Percentiles rank a stretch among this genome's conserved stretches.
Evolutionary conservation across 2,329 filamentous ascomycete genomes (phyloP).

Genomic region (Penicillium sp.): DNA sequence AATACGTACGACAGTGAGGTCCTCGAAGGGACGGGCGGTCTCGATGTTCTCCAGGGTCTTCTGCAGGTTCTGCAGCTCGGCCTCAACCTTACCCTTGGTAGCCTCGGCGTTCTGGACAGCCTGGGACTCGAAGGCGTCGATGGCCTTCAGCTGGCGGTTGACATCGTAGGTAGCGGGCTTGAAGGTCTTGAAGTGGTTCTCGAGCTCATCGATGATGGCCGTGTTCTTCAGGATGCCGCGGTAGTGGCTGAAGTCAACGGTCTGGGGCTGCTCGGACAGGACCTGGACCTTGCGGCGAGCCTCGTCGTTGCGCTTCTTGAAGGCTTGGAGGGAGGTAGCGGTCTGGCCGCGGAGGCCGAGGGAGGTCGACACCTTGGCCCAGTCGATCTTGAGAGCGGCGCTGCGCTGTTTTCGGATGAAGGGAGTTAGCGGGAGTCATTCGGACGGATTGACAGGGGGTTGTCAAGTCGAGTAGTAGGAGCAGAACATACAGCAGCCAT

Average conservation of each 20-base stretch:
- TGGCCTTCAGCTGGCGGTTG: constrained; percentile 90
- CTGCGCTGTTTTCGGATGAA: constrained; percentile 66
- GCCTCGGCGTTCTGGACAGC: constrained; percentile 95
- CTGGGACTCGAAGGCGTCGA: constrained; percentile 96
- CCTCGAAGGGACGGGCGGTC: constrained; percentile 90
- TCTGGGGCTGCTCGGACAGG: constrained; percentile 79
- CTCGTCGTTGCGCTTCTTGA: constrained; percentile 99
- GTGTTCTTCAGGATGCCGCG: constrained; percentile 92
- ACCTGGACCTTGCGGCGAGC: constrained; percentile 87
- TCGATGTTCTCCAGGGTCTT: constrained; percentile 98
- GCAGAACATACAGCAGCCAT: constrained; percentile 44
- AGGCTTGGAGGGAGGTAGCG: constrained; percentile 82
- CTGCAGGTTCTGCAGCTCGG: constrained; percentile 89
- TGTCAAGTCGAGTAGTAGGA: neutral
- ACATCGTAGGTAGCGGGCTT: constrained; percentile 94
- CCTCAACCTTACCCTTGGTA: constrained; percentile 93
- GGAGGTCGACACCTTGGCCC: constrained; percentile 89
- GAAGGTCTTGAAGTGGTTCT: constrained; percentile 90
- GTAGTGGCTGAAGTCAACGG: constrained; percentile 93
- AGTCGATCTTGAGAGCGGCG: constrained; percentile 99
- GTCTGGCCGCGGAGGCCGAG: constrained; percentile 97
- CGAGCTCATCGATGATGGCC: constrained; percentile 92
- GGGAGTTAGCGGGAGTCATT: constrained; percentile 25
- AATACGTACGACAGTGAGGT: constrained; percentile 85
- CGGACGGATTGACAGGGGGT: constrained; percentile 1